phyloP scores from a whole-genome alignment of 208 protist genomes.

The Phytomonas sp. region DNA sequence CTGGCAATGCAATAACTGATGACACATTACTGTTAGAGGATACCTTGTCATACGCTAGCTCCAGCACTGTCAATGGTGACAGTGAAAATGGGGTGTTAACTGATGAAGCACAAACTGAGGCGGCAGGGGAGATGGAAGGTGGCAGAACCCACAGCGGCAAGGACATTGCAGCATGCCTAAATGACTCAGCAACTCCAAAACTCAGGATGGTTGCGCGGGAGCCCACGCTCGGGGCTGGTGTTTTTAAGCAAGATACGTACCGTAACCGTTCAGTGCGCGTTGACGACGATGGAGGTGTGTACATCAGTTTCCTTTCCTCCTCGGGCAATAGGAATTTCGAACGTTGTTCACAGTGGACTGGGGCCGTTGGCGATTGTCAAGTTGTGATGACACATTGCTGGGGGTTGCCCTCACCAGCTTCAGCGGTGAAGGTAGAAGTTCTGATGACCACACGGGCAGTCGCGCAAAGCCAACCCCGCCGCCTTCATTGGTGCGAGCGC shows the following conservation, averaged over 20 bases:
- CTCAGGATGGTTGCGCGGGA: conserved; percentile 20
- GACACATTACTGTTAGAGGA: neutral
- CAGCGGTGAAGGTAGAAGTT: conserved; percentile 15
- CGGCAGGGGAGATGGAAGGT: neutral
- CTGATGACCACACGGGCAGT: conserved; percentile 15
- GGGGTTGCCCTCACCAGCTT: conserved; percentile 13
- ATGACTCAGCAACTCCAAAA: conserved; percentile 4
- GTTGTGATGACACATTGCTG: conserved; percentile 5
- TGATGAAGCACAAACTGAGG: neutral
- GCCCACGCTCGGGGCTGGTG: conserved; percentile 13
- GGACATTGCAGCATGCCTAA: neutral
- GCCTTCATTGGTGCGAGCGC: conserved; percentile 22
- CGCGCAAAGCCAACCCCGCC: conserved; percentile 12
- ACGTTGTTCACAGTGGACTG: neutral
- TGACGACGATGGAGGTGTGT: conserved; percentile 34
- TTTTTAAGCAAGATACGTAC: conserved; percentile 16
- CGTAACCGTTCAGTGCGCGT: conserved; percentile 25
- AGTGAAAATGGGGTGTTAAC: neutral
- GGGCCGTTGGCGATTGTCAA: neutral
- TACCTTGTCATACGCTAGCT: neutral
- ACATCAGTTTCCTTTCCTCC: neutral
- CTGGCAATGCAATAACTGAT: neutral
- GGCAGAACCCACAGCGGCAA: neutral
- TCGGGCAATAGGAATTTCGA: neutral
- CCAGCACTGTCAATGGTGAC: neutral